Evolutionary conservation across 257 asterid genomes (phyloP), one percentile per base, ranked within the genome.

Genomic region (Linaria vulgaris): DNA sequence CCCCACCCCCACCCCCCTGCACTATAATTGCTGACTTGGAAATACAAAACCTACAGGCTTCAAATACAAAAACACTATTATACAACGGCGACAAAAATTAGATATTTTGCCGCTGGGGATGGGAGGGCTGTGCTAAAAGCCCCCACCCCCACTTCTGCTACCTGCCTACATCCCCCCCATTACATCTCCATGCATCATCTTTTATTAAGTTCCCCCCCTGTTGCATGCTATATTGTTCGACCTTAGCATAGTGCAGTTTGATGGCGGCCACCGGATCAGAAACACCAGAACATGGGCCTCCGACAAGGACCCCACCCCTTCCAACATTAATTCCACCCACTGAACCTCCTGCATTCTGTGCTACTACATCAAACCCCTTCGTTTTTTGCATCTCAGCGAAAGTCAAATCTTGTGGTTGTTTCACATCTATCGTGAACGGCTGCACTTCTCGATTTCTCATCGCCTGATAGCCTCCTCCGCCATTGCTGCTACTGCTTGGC

Each of bases 131-230:
- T 52, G 20, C 75, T 45, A 34, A 55, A 69, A 60, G 68, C 71
- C 68, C 77, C 74, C 75, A 34, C 31, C 56, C 63, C 57, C 73
- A 46, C 72, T 43, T 61, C 76, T 62, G 64, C 87, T 78, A 82
- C 89, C 86, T 85, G 80, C 96, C 91, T 74, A 82, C 61, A 53
- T 82, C 90, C 62, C 90, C 91, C 62, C 90, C 91, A 62, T 83
- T 82, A 78, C 86, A 78, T 68, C 76, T 79, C 95, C 91, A 88
- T 16, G 80, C 38, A 13, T 91, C 91, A 61, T 83, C 90, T 38
- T 82, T 72, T 45, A 74, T 74, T 58, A 79, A 59, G 58, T 68
- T 73, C 3, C 80, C 81, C 15, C 74, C 41, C 72, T 74, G n/a
- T n/a, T n/a, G 81, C 73, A 80, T 73, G 14, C 72, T 72, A 22